Evolutionary conservation across 192 early-diverging fungal genomes (phyloP).

Genomic region (Coemansia sp.): DNA sequence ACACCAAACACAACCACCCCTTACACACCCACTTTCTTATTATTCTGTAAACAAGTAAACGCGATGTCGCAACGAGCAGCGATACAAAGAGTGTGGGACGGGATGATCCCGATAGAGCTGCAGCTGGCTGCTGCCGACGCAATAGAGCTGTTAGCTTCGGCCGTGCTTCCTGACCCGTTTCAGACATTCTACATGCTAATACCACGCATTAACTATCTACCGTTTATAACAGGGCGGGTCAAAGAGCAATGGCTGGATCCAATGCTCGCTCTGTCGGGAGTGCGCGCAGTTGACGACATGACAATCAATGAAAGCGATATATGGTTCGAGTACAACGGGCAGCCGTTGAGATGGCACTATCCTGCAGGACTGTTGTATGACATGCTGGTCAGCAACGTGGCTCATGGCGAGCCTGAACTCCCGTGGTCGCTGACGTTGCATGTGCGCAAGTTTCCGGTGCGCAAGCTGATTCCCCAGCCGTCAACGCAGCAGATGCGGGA

Average conservation of each 20-base stretch:
- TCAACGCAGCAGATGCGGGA: constrained; percentile 62
- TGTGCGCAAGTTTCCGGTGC: constrained; percentile 67
- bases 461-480: constrained; percentile 61
- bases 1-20: not conserved
- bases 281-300: not conserved
- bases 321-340: constrained; percentile 72
- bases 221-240: constrained; percentile 24
- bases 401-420: constrained; percentile 30
- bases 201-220: constrained; percentile 43
- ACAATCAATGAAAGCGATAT: constrained; percentile 53
- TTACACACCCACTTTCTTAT: constrained; percentile 1
- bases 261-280: constrained; percentile 33
- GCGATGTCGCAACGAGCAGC: constrained; percentile 11
- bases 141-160: constrained; percentile 47
- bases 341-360: constrained; percentile 83
- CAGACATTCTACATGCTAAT: constrained; percentile 49
- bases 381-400: constrained; percentile 37
- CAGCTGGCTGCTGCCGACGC: constrained; percentile 41
- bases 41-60: not conserved
- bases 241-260: constrained; percentile 50
- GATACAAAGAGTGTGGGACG: constrained; percentile 31
- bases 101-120: constrained; percentile 48
- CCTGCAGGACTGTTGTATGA: constrained; percentile 86
- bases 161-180: constrained; percentile 48
- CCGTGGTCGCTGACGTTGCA: constrained; percentile 83